Evolutionary conservation across 116 monocot genomes (phyloP), one percentile per base, ranked within the genome.

Genomic region (Papilionanthe hybrid): DNA sequence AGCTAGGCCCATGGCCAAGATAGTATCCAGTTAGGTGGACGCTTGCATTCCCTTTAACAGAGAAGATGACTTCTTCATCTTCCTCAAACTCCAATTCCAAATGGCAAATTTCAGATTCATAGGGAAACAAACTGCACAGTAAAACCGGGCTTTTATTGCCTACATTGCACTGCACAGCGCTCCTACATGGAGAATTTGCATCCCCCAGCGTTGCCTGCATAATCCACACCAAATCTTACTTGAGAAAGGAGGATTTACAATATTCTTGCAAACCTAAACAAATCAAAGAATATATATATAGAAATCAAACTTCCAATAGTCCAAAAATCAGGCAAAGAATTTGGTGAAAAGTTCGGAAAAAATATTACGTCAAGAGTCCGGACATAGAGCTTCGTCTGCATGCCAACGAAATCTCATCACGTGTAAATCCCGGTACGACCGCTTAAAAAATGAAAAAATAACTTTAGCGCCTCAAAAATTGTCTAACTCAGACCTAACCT

Each of bases 21-120:
- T 81, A 95, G 79, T 92, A 93, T 22, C 99, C 99, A 43, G 88
- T 76, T 29, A 99, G 89, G 65, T 99, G 99, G 22, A 95, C 77
- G 30, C 95, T 93, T 60, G 84, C 88, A 63, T 82, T 88, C 15
- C 99, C 99, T 29, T 91, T 45, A 41, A 99, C 95, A 0, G 95
- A 99, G 81, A 99, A 88, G 7, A 89, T 75, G 8, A 99, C 95
- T 0, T 89, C 87, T 4, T 93, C 82, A 11, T 74, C 79, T 84
- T 97, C 97, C n/a, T 99, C 93, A 67, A 99, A 99, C 86, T 99
- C 95, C n/a, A 95, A 85, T 37, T 95, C 92, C 78, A 99, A 58
- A 56, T 85, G 79, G 76, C 91, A 90, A 4, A 90, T 87, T 83
- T 99, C 99, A 0, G 83, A 49, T 44, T 29, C 58, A 42, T 90